A percentile compares a stretch with the other conserved stretches of the same genome.
Evolutionary conservation across 2,329 filamentous ascomycete species (phyloP).

Genomic region (Pseudogymnoascus sp.): DNA sequence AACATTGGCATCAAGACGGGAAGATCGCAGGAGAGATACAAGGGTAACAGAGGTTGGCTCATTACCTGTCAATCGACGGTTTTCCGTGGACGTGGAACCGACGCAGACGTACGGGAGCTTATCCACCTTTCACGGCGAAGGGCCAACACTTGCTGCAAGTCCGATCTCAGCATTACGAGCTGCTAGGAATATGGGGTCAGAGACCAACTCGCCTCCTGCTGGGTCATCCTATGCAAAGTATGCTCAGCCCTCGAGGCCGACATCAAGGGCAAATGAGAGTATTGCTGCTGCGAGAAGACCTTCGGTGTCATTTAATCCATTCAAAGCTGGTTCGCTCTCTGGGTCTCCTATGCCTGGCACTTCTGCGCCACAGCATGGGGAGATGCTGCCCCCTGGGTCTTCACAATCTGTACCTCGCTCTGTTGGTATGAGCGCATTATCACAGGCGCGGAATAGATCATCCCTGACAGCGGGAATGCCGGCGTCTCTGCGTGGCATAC

Average conservation of each 20-base stretch:
- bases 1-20: slow-evolving; percentile 44
- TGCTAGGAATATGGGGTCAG: slow-evolving; percentile 52
- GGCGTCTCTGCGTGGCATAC: slow-evolving; percentile 59
- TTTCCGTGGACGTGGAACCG: slow-evolving; percentile 44
- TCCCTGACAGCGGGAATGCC: slow-evolving; percentile 70
- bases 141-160: slow-evolving; percentile 68
- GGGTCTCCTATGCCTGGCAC: slow-evolving; percentile 58
- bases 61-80: slow-evolving; percentile 55
- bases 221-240: slow-evolving; percentile 37
- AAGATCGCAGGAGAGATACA: slow-evolving; percentile 31
- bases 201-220: slow-evolving; percentile 48
- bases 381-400: slow-evolving; percentile 39
- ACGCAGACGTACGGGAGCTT: slow-evolving; percentile 82
- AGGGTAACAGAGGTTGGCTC: slow-evolving; percentile 56
- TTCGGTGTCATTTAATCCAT: slow-evolving; percentile 87
- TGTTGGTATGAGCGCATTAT: slow-evolving; percentile 40
- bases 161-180: slow-evolving; percentile 76
- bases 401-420: slow-evolving; percentile 44
- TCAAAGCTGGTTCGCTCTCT: slow-evolving; percentile 92
- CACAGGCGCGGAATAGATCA: slow-evolving; percentile 58
- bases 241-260: slow-evolving; percentile 25
- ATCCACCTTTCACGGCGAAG: slow-evolving; percentile 81
- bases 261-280: slow-evolving; percentile 40
- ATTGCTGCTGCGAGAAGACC: slow-evolving; percentile 53
- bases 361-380: slow-evolving; percentile 18